Conservation (phyloP, 768 basidiomycete species). For the Solioccasus polychromus region DNA sequence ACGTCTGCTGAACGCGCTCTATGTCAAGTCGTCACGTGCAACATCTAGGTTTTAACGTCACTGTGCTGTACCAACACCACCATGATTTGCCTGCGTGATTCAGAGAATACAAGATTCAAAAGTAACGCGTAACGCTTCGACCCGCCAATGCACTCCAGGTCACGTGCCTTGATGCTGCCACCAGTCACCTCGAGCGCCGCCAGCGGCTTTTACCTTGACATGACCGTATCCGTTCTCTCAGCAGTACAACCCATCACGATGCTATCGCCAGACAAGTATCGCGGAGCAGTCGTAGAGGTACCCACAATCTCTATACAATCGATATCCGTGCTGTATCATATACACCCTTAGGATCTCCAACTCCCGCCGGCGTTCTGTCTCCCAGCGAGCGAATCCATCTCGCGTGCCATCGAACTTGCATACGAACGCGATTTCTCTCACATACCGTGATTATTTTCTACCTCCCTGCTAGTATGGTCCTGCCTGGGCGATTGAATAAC, state of each 20-base stretch:
- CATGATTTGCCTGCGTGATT: no score
- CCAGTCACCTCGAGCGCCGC: no score
- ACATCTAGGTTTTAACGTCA: no score
- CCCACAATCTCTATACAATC: background rate
- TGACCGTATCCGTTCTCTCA: conserved; percentile 8
- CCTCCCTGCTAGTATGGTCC: no score
- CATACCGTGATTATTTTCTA: conserved; percentile 61
- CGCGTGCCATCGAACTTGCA: conserved; percentile 77
- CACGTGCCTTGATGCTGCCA: no score
- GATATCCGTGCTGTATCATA: background rate
- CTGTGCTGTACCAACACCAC: no score
- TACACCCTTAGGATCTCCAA: conserved; percentile 52
- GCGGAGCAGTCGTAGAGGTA: conserved; percentile 91
- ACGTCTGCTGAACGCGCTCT: no score
- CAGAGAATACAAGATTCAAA: no score
- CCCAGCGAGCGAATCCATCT: conserved; percentile 65
- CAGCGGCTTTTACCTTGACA: no score
- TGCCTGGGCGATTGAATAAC: background rate
- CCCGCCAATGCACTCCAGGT: no score
- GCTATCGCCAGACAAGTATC: conserved; percentile 53
- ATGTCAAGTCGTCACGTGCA: no score
- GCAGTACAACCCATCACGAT: conserved; percentile 4
- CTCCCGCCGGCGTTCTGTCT: conserved; percentile 86
- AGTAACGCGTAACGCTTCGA: no score
- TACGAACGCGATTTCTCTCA: conserved; percentile 95